Evolutionary conservation across 2,329 filamentous ascomycete species (phyloP).

Genomic region (Teratosphaeria gauchensis): DNA sequence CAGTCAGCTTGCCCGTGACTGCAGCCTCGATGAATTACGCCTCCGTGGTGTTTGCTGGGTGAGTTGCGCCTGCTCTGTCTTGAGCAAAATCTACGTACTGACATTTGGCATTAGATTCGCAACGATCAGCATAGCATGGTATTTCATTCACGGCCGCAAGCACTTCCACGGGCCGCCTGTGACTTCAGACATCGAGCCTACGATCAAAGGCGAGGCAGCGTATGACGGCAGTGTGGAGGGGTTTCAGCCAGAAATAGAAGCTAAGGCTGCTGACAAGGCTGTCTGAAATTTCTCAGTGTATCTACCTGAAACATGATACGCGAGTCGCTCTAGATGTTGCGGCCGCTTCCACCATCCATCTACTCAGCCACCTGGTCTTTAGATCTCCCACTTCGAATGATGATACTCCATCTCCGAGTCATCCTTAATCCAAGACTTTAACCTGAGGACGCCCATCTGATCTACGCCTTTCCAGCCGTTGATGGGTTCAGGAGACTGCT

Average conservation of each 20-base stretch:
- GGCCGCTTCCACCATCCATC: too few species aligned
- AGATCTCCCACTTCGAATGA: conserved; percentile 1
- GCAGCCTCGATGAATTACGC: conserved; percentile 34
- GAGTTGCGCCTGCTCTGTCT: not conserved
- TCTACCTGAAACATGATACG: not conserved
- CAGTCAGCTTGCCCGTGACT: conserved; percentile 34
- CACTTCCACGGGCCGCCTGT: conserved; percentile 27
- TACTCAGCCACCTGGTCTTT: not conserved
- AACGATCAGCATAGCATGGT: conserved; percentile 24
- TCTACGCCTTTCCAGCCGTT: conserved; percentile 2
- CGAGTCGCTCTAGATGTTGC: too few species aligned
- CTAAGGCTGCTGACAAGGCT: not conserved
- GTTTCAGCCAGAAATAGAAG: not conserved
- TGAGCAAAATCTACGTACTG: not conserved
- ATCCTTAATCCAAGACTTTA: not conserved
- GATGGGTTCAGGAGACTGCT: not conserved
- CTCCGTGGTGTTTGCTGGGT: conserved; percentile 21
- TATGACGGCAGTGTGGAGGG: conserved; percentile 16
- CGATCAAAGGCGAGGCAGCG: conserved; percentile 16
- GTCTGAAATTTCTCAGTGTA: not conserved
- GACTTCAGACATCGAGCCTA: conserved; percentile 17
- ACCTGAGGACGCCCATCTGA: not conserved
- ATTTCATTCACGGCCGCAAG: conserved; percentile 25
- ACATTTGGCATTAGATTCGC: conserved; percentile 20
- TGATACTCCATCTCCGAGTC: conserved; percentile 5